Conservation (phyloP, 1,139 yeast genomes). For the Blastobotrys aristatus region DNA sequence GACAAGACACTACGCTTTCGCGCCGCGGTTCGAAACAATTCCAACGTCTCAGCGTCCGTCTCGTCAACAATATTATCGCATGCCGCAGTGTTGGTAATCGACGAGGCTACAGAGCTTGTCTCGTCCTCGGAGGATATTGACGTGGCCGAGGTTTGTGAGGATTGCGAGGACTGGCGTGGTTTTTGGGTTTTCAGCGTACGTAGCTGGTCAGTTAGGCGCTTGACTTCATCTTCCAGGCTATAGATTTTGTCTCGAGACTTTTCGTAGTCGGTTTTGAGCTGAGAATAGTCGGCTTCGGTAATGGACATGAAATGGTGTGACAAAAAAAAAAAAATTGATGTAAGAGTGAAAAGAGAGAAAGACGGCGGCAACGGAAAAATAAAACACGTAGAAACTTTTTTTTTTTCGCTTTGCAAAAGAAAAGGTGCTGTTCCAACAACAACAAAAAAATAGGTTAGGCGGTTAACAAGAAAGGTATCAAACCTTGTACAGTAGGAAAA, state of each 20-base stretch:
- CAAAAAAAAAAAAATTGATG: neutral
- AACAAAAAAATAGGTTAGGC: neutral
- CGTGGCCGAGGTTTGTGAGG: neutral
- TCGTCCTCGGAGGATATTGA: neutral
- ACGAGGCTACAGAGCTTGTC: neutral
- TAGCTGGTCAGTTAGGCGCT: constrained; percentile 1
- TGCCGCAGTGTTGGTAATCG: neutral
- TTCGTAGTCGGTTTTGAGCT: constrained; percentile 1
- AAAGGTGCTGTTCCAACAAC: neutral
- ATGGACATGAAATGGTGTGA: neutral
- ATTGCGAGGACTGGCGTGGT: neutral
- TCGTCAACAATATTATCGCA: constrained; percentile 1
- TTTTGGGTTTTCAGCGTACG: neutral
- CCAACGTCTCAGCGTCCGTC: neutral
- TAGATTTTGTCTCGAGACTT: constrained; percentile 1
- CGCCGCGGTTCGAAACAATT: neutral
- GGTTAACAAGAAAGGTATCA: neutral
- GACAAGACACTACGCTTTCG: constrained; percentile 2
- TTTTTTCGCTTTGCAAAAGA: neutral
- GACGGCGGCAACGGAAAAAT: no score
- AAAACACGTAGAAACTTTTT: no score
- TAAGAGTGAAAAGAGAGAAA: neutral
- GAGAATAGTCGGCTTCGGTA: neutral
- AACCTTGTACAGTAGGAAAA: no score
- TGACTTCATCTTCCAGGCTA: constrained; percentile 2